Conservation (phyloP, 148 eudicot species). For the Chenopodium formosanum region DNA sequence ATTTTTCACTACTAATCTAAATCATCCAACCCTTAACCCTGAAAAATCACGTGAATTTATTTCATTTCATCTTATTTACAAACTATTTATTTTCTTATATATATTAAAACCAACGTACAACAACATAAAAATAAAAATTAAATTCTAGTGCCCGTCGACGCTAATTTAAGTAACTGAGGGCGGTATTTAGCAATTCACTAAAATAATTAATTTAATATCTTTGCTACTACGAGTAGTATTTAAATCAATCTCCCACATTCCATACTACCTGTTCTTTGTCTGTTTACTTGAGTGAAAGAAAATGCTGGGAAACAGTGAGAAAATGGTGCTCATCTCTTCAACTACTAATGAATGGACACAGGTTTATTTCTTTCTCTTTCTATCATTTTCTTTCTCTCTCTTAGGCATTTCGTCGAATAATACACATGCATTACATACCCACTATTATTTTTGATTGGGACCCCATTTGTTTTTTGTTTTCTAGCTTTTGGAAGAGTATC, state of each 20-base stretch:
- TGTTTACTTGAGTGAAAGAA: conserved; percentile 15
- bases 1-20: neutral
- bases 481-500: conserved; percentile 39
- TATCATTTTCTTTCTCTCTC: neutral
- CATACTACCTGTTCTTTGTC: conserved; percentile 30
- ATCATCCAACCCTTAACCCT: conserved; percentile 1
- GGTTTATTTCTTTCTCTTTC: neutral
- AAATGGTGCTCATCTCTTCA: conserved; percentile 34
- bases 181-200: too few species aligned
- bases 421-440: conserved; percentile 16
- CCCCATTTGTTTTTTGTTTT: conserved; percentile 31
- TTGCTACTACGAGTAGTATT: conserved; percentile 8
- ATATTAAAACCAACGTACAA: too few species aligned
- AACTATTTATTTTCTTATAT: too few species aligned
- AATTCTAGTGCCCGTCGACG: too few species aligned
- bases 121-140: too few species aligned
- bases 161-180: neutral
- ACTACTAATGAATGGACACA: conserved; percentile 31
- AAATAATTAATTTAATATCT: neutral
- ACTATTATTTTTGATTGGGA: conserved; percentile 18
- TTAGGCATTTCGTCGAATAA: conserved; percentile 20
- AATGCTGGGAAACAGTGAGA: conserved; percentile 24
- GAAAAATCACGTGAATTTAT: conserved; percentile 18
- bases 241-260: conserved; percentile 16
- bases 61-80: too few species aligned